A percentile compares a stretch with the other conserved stretches of the same genome.
Evolutionary conservation across 768 basidiomycete species (phyloP).

Genomic region (Amylocystis lapponica): DNA sequence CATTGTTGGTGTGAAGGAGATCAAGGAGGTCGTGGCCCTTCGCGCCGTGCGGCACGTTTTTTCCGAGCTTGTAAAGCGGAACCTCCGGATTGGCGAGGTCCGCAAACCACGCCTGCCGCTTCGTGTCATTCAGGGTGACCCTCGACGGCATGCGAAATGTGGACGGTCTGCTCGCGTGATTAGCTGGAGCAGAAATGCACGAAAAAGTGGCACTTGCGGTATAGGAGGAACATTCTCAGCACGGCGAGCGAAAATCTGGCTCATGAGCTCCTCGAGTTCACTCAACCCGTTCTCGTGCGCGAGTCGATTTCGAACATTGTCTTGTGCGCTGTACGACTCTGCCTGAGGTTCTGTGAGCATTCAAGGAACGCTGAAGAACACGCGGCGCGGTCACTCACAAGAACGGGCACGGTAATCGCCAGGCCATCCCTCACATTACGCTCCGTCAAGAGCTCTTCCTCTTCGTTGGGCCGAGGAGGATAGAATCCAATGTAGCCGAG

Average conservation of each 20-base stretch:
- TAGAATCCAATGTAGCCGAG: conserved; percentile 73
- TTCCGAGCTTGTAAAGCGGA: conserved; percentile 74
- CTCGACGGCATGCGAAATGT: conserved; percentile 79
- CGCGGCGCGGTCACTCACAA: too few species aligned
- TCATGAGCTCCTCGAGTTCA: conserved; percentile 70
- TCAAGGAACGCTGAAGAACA: too few species aligned
- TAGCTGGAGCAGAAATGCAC: neutral
- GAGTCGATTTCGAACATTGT: conserved; percentile 44
- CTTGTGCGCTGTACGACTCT: conserved; percentile 57
- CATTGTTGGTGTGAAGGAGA: conserved; percentile 66
- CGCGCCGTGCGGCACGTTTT: conserved; percentile 81
- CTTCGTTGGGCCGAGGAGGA: conserved; percentile 69
- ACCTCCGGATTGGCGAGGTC: conserved; percentile 79
- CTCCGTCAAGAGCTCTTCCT: conserved; percentile 68
- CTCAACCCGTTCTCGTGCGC: conserved; percentile 45
- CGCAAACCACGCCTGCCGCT: conserved; percentile 76
- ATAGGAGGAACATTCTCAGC: conserved; percentile 50
- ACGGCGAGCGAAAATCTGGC: conserved; percentile 64
- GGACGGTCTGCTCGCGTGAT: conserved; percentile 26
- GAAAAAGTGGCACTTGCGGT: conserved; percentile 52
- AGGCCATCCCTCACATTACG: conserved; percentile 64
- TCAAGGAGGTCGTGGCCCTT: conserved; percentile 84
- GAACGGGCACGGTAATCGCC: too few species aligned
- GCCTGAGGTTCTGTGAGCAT: conserved; percentile 44
- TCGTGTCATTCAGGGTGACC: conserved; percentile 74